These are phyloP conservation scores for Mediolabrus comicus DNA, from an alignment of 108 stramenopile species.

Conservation along the genomic window DNA sequence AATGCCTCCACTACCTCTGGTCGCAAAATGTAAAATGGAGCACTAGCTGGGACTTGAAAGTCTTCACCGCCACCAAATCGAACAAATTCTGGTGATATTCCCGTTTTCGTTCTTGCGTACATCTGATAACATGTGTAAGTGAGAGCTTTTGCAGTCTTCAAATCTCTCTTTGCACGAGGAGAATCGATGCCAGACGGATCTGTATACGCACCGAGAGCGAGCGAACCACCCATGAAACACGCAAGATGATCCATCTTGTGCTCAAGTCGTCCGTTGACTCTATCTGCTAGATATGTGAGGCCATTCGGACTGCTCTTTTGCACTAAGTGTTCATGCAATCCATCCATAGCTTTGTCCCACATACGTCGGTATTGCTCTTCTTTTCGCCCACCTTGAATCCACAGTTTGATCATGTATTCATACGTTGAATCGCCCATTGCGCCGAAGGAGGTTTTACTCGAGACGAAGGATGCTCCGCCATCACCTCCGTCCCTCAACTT, in stretches of 20 bases:
- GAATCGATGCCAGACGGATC: constrained; percentile 67
- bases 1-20: constrained; percentile 79
- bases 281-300: constrained; percentile 84
- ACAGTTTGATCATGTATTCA: constrained; percentile 96
- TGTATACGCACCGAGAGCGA: constrained; percentile 90
- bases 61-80: constrained; percentile 58
- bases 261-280: constrained; percentile 41
- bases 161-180: constrained; percentile 78
- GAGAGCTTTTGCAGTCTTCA: constrained; percentile 80
- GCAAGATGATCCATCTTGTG: constrained; percentile 94
- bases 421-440: constrained; percentile 81
- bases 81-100: constrained; percentile 89
- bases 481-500: constrained; percentile 23
- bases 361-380: constrained; percentile 76
- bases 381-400: constrained; percentile 84
- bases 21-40: constrained; percentile 85
- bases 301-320: constrained; percentile 70
- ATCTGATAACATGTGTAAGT: constrained; percentile 96
- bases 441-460: constrained; percentile 72
- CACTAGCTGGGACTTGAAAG: constrained; percentile 58
- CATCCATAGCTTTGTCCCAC: constrained; percentile 91
- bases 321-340: constrained; percentile 73
- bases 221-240: constrained; percentile 93
- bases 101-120: constrained; percentile 85
- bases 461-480: constrained; percentile 49